Evolutionary conservation across 2,329 filamentous ascomycete genomes (phyloP), one percentile per base, ranked within the genome.

Genomic region (Cryphonectria naterciae): DNA sequence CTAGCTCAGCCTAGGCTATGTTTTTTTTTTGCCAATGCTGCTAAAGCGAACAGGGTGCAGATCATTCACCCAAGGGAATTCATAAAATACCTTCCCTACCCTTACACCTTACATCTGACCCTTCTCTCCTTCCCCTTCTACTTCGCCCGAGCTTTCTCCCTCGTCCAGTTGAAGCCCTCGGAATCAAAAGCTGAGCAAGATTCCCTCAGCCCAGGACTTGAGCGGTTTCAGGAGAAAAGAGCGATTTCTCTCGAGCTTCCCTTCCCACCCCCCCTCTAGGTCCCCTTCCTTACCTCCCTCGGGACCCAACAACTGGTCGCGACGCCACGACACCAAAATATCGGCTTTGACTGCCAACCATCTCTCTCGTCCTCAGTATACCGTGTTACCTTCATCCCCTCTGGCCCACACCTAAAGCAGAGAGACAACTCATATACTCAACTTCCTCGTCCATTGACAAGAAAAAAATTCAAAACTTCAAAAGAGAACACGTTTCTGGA

Each of bases 11-110:
- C 35, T 61, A 39, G 58, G 32, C 54, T 28, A 8, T 32, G 28
- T 32, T 32, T 32, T 32, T 32, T 32, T 6, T 32, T 58, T 58
- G 58, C 58, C 39, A 22, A 15, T n/a, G 19, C 35, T 58, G 58
- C 58, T 61, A 61, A 39, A 61, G 19, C 19, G 35, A 37, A 61
- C 58, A 61, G 19, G 58, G 58, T 37, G 58, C 58, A 61, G 35
- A 61, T 60, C 56, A 10, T 35, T 61, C 19, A 61, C 19, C 54
- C 6, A 28, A 11, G 25, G 54, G 3, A 58, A 1, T 56, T 28
- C 28, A 28, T 58, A 32, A 58, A 58, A 58, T 58, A 58, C 54
- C 54, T 58, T 58, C 54, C 54, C 28, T 58, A 32, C 25, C 54
- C 25, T 58, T 17, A 28, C 52, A 13, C 25, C 52, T 28, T 54